Evolutionary conservation across 352 stramenopile species (phyloP), one percentile per base, ranked within the genome.

Genomic region (Phytophthora cryptogea): DNA sequence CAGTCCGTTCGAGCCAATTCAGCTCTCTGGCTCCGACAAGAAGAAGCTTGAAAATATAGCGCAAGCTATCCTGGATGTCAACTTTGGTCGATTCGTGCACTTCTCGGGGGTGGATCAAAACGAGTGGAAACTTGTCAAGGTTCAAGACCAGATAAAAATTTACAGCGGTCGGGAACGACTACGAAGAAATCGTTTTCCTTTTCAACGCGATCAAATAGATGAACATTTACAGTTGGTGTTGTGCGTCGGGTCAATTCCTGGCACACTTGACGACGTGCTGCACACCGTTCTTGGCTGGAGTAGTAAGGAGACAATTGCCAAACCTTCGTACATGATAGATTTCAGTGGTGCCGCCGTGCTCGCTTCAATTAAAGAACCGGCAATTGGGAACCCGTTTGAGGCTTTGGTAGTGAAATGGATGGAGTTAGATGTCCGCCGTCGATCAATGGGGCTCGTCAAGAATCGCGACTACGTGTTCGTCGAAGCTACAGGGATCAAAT

Each of bases 401-500:
- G 53, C 53, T 8, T 28, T 67, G 2, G 26, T 32, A n/a, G 23
- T 78, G 0, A 78, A 74, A 28, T 78, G 69, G 69, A 63, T 66
- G 43, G 69, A 74, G 43, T 26, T 74, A 9, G 69, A 72, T 44
- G 42, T 67, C 16, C 69, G 60, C 30, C 60, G 78, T 37, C 61
- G 72, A n/a, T 51, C 74, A 1, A 71, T 75, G 41, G 64, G 61
- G 14, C 54, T 83, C 8, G 46, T 78, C 48, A 63, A 69, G 35
- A 72, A 71, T 49, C 70, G 70, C 17, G 76, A 86, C 54, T 78
- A 64, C 39, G 46, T 86, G 14, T 83, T 78, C 48, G 35, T 83
- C 30, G 70, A 86, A 43, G 60, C 72, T 41, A 83, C 67, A 1
- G 76, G 76, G 1, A 45, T 73, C 23, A 74, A 72, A 16, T 33